phyloP scores from a whole-genome alignment of 2,329 filamentous ascomycete species.

The Hymenoscyphus infarciens region DNA sequence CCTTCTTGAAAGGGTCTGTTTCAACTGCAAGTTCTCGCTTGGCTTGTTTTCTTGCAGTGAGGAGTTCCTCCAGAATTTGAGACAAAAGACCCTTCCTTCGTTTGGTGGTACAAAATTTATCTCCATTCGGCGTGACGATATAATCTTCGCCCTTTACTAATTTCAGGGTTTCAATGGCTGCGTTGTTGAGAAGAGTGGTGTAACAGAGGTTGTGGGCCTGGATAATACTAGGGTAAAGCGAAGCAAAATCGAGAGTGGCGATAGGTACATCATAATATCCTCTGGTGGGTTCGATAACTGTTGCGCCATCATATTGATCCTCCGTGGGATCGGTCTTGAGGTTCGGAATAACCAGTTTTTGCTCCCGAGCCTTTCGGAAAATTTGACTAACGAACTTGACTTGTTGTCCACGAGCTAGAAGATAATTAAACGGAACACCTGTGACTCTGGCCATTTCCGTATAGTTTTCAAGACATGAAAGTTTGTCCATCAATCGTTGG shows the following conservation, averaged over 20 bases:
- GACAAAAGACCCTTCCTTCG: slow-evolving; percentile 87
- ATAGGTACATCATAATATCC: slow-evolving; percentile 95
- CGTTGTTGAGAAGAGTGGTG: slow-evolving; percentile 83
- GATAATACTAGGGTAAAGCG: slow-evolving; percentile 97
- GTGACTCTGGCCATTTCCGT: slow-evolving; percentile 99
- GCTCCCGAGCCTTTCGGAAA: slow-evolving; percentile 89
- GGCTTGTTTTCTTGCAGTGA: slow-evolving; percentile 88
- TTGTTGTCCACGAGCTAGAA: slow-evolving; percentile 89
- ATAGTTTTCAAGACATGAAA: slow-evolving; percentile 98
- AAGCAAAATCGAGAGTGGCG: slow-evolving; percentile 97
- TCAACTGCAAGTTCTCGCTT: slow-evolving; percentile 86
- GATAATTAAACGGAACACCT: slow-evolving; percentile 93
- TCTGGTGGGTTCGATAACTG: slow-evolving; percentile 91
- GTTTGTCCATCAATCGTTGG: slow-evolving; percentile 91
- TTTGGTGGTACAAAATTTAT: slow-evolving; percentile 85
- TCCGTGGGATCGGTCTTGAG: slow-evolving; percentile 64
- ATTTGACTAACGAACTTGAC: slow-evolving; percentile 97
- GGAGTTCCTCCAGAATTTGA: slow-evolving; percentile 91
- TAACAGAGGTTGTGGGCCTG: slow-evolving; percentile 98
- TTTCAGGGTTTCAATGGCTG: slow-evolving; percentile 68
- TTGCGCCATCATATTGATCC: slow-evolving; percentile 96
- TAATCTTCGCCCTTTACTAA: slow-evolving; percentile 91
- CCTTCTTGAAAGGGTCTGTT: slow-evolving; percentile 95
- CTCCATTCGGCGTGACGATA: slow-evolving; percentile 90
- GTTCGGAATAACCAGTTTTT: slow-evolving; percentile 92